Evolutionary conservation across 805 yeast genomes (phyloP), one percentile per base, ranked within the genome.

Genomic region (Zygotorulaspora sp.): DNA sequence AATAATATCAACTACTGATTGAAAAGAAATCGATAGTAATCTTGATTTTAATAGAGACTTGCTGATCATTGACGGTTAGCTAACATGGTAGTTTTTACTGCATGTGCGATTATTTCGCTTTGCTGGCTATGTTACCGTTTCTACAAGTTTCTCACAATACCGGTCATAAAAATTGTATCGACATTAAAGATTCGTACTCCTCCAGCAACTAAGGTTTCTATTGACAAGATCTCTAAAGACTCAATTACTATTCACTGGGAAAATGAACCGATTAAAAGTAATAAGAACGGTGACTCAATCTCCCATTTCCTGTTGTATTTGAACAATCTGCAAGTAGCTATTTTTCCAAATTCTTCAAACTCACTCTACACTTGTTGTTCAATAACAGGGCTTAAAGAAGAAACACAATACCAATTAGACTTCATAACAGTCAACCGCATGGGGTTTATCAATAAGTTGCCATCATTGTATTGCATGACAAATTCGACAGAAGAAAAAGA

Each of bases 201-300:
- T 20, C 59, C 61, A 12, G 55, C 62, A 3, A 52, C 58, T 4
- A 59, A 59, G 36, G 55, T 59, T 4, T 59, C 65, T 2, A 56
- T 61, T 15, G 65, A 61, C 40, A 53, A 47, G 27, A 52, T 61
- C n/a, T 45, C 59, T 4, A 41, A 38, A 12, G 45, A 48, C 25
- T 48, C 61, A 1, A 49, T 61, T 6, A 55, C 62, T 2, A 40
- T 61, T 10, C 62, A 59, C 44, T 61, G 65, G 65, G 65, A 61
- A 39, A 61, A 61, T 38, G 62, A 59, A 35, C 53, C 54, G 10
- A 13, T 30, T 6, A 24, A 19, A 5, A 26, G 27, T 15, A 20
- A 40, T 14, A 19, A 25, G 20, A 36, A 32, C 22, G 18, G 36
- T 8, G 40, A 45, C 19, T 38, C 45, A 14, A 55, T 59, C 7